A percentile compares a stretch with the other conserved stretches of the same genome.
Evolutionary conservation across 1,139 yeast genomes (phyloP).

Genomic region (Suhomyces terraborum): DNA sequence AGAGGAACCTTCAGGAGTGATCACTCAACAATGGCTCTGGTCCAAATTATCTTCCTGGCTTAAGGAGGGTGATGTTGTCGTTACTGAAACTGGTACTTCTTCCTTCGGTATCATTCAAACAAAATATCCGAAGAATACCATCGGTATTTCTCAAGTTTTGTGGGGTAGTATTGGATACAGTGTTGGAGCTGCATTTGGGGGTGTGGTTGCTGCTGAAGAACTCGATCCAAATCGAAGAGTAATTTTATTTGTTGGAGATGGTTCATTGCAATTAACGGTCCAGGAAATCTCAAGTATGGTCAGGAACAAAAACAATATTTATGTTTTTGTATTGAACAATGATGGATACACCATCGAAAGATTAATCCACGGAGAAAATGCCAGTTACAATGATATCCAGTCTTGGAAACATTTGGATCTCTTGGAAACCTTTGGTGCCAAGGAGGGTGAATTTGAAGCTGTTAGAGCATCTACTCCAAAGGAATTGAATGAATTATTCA

Average conservation of each 20-base stretch:
- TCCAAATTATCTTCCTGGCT: slow-evolving; percentile 31
- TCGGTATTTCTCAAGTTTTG: slow-evolving; percentile 39
- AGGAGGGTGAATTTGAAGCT: slow-evolving; percentile 48
- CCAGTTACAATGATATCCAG: slow-evolving; percentile 76
- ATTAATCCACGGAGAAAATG: slow-evolving; percentile 77
- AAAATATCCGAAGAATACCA: slow-evolving; percentile 30
- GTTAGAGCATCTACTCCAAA: slow-evolving; percentile 59
- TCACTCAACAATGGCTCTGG: slow-evolving; percentile 39
- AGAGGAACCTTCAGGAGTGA: slow-evolving; percentile 6
- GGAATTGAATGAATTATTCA: slow-evolving; percentile 62
- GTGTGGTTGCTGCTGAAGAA: slow-evolving; percentile 50
- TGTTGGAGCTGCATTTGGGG: slow-evolving; percentile 31
- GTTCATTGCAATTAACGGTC: slow-evolving; percentile 82
- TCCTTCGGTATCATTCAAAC: slow-evolving; percentile 40
- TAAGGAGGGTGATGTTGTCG: slow-evolving; percentile 33
- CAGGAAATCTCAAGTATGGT: slow-evolving; percentile 84
- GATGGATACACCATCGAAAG: slow-evolving; percentile 88
- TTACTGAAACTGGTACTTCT: slow-evolving; percentile 43
- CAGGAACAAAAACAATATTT: slow-evolving; percentile 76
- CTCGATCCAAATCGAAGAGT: slow-evolving; percentile 68
- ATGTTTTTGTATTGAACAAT: slow-evolving; percentile 78
- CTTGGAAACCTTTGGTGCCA: slow-evolving; percentile 70
- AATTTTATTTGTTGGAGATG: slow-evolving; percentile 82
- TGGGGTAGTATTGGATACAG: slow-evolving; percentile 34
- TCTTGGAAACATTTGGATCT: slow-evolving; percentile 73